These are phyloP conservation scores for Xylaria venustula DNA, from an alignment of 495 filamentous ascomycete genomes.

Conservation along the genomic window DNA sequence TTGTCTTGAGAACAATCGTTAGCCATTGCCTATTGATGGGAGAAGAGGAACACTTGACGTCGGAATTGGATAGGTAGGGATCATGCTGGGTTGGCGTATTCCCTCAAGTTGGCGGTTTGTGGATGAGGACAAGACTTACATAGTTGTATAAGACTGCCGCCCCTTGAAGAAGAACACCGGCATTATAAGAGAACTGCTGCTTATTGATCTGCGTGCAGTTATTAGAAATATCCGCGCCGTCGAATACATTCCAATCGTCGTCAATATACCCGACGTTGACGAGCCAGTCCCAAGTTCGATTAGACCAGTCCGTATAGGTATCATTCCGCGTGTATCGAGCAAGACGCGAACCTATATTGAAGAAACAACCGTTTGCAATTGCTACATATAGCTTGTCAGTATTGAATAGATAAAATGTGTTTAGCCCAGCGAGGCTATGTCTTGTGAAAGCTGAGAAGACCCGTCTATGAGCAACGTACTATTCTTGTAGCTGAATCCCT, in stretches of 20 bases:
- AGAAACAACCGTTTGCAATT: conserved; percentile 83
- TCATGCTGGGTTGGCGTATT: not conserved
- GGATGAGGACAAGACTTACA: conserved; percentile 35
- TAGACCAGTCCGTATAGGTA: conserved; percentile 76
- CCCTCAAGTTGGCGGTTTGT: not conserved
- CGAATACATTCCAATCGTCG: conserved; percentile 63
- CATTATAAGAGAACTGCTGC: conserved; percentile 77
- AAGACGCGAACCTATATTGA: conserved; percentile 77
- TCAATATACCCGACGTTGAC: conserved; percentile 61
- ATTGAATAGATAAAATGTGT: not conserved
- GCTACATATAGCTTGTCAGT: conserved; percentile 20
- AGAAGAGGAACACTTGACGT: no score
- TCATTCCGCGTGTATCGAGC: conserved; percentile 74
- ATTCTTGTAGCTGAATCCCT: conserved; percentile 88
- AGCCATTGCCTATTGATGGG: conserved; percentile 27
- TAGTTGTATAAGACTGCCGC: conserved; percentile 78
- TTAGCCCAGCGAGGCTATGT: not conserved
- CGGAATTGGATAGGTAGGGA: no score
- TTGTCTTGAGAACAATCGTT: not conserved
- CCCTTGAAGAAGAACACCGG: conserved; percentile 67
- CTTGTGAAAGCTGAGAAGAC: not conserved
- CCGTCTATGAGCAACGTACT: conserved; percentile 37
- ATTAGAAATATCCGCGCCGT: conserved; percentile 64
- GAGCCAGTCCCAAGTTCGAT: conserved; percentile 73
- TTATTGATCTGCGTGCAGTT: conserved; percentile 65